phyloP scores from a whole-genome alignment of 139 green algal species.

The Chlorella sp. region DNA sequence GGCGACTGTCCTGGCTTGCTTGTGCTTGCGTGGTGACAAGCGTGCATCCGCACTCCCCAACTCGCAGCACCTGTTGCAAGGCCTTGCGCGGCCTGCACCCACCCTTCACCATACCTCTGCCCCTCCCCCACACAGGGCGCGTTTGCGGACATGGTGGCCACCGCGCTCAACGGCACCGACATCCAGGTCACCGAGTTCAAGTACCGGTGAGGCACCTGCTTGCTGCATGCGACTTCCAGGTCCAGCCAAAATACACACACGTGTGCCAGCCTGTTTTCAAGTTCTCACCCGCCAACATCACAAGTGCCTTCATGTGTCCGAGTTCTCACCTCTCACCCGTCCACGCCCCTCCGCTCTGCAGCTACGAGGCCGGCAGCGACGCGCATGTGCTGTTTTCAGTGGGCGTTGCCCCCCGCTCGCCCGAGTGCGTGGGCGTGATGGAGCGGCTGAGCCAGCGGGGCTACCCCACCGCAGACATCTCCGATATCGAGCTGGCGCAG shows the following conservation, averaged over 20 bases:
- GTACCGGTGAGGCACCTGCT: constrained; percentile 75
- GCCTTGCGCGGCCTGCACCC: no score
- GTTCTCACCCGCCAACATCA: no score
- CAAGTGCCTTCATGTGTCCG: no score
- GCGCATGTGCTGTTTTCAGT: constrained; percentile 82
- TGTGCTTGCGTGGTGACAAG: no score
- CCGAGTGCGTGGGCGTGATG: constrained; percentile 64
- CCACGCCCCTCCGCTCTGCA: no score
- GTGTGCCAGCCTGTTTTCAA: no score
- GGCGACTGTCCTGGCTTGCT: no score
- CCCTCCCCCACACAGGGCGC: constrained; percentile 37
- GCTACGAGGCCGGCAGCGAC: constrained; percentile 65
- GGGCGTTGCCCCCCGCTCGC: constrained; percentile 43
- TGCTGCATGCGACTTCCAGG: neutral
- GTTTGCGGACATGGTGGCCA: constrained; percentile 75
- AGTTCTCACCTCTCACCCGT: no score
- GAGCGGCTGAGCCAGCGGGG: constrained; percentile 67
- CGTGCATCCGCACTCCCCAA: no score
- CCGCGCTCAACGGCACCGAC: constrained; percentile 40
- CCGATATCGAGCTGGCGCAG: constrained; percentile 71
- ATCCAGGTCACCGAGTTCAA: constrained; percentile 94
- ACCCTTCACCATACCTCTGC: no score
- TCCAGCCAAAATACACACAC: no score
- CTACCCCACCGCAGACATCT: constrained; percentile 83
- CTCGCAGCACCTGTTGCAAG: no score